Evolutionary conservation across 108 stramenopile genomes (phyloP), one percentile per base, ranked within the genome.

Genomic region (Aurantiochytrium sp.): DNA sequence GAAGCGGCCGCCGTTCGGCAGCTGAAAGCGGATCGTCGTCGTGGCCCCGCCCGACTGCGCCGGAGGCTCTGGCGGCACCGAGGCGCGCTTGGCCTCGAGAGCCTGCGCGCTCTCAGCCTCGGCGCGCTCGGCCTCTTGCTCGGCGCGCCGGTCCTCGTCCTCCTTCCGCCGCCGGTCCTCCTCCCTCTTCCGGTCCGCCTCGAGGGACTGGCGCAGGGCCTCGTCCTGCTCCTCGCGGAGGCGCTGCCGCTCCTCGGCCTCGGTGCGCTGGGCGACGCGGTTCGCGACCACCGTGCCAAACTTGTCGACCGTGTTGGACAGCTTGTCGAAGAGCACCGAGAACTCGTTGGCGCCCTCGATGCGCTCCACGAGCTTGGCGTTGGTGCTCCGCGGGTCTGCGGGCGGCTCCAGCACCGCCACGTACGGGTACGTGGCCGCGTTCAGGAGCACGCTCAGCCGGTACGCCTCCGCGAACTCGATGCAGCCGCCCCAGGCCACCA

Each of bases 21-120:
- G 73, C 73, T 81, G 73, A 30, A 81, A 81, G 45, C 73, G 73
- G 3, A 81, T 81, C 21, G 73, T 81, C 42, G 73, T 81, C 73
- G 30, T 24, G 6, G 39, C 6, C 6, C 73, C 73, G 73, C 39
- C 27, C 42, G 39, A 41, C 59, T 32, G 27, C 59, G 27, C 59
- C 10, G 59, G 59, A 6, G 59, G 59, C 73, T 81, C 73, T 6
- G 39, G 42, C 30, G 42, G 42, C 21, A 81, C 15, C 39, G 45
- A 48, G 17, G 73, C 73, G 10, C 10, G 24, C 39, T 81, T 81
- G 45, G 42, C 6, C 36, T 12, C 73, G 17, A 48, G 6, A 41
- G 39, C 27, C 45, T 81, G 10, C n/a, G 12, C 73, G 42, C 32
- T 2, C 36, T 81, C 45, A 48, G 42, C 42, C 73, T 81, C 39